These are phyloP conservation scores for Potentilla sterilis DNA, from an alignment of 306 rosid species.

Conservation along the genomic window DNA sequence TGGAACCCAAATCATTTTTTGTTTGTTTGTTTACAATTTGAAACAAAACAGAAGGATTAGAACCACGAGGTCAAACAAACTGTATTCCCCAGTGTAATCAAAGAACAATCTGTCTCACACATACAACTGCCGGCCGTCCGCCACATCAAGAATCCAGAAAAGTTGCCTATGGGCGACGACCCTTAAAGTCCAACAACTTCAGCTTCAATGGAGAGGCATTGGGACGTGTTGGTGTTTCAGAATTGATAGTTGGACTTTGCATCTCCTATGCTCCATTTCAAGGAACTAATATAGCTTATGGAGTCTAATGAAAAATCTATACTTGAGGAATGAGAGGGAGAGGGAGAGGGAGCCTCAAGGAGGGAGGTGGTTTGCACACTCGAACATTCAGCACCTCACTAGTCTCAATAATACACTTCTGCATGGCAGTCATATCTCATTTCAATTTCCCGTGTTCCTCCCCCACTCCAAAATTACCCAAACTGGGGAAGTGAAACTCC, in stretches of 20 bases:
- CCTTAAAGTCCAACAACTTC: too few relatives aligned
- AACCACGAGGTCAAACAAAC: neutral
- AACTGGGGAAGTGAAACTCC: neutral
- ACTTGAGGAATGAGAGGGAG: neutral
- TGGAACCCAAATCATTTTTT: neutral
- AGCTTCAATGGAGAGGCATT: too few relatives aligned
- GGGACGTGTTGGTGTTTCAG: too few relatives aligned
- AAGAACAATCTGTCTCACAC: neutral
- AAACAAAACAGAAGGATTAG: neutral
- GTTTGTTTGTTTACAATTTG: neutral
- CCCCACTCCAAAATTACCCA: neutral
- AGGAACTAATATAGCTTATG: neutral
- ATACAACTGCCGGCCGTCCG: too few relatives aligned
- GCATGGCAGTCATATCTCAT: neutral
- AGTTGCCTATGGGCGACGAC: too few relatives aligned
- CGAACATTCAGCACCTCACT: neutral
- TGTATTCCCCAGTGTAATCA: too few relatives aligned
- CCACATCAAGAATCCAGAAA: too few relatives aligned
- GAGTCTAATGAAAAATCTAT: too few relatives aligned
- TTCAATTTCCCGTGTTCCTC: neutral
- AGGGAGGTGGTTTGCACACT: neutral
- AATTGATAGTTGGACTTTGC: too few relatives aligned
- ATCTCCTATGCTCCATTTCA: neutral
- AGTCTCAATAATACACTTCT: neutral
- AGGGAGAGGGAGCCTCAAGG: neutral